Evolutionary conservation across 2,329 filamentous ascomycete species (phyloP).

Genomic region (Paecilomyces formosus): DNA sequence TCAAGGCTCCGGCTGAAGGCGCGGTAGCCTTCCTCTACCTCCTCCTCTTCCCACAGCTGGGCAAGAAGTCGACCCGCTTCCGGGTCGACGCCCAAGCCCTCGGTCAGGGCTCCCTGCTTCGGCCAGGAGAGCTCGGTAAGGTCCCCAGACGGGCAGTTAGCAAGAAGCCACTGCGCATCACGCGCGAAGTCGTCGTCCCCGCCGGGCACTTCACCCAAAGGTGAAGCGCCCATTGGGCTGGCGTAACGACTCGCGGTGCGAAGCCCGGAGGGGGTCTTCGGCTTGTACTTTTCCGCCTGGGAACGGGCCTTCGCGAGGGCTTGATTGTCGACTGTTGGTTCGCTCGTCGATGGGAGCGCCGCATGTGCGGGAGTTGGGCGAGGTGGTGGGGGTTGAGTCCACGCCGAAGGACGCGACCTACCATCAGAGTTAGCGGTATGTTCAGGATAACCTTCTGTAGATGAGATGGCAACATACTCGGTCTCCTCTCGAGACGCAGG

Average conservation of each 20-base stretch:
- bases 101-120: background rate
- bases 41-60: background rate
- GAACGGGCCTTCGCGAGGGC: slow-evolving; percentile 29
- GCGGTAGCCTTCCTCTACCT: background rate
- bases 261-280: slow-evolving; percentile 35
- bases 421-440: background rate
- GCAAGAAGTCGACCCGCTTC: background rate
- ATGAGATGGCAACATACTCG: background rate
- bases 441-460: slow-evolving; percentile 4
- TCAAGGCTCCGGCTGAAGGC: background rate
- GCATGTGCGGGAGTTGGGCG: slow-evolving; percentile 8
- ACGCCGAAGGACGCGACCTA: background rate
- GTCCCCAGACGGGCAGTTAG: slow-evolving; percentile 8
- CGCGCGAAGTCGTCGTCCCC: slow-evolving; percentile 6
- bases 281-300: slow-evolving; percentile 35
- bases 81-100: background rate
- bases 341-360: slow-evolving; percentile 10
- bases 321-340: slow-evolving; percentile 15
- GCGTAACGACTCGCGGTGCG: slow-evolving; percentile 23
- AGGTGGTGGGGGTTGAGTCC: slow-evolving; percentile 6
- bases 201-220: background rate
- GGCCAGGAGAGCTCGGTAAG: slow-evolving; percentile 7
- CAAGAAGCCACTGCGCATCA: slow-evolving; percentile 5
- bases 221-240: background rate
- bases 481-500: background rate